Conservation (phyloP, 2,329 filamentous ascomycete genomes). For the Aspergillus proliferans region DNA sequence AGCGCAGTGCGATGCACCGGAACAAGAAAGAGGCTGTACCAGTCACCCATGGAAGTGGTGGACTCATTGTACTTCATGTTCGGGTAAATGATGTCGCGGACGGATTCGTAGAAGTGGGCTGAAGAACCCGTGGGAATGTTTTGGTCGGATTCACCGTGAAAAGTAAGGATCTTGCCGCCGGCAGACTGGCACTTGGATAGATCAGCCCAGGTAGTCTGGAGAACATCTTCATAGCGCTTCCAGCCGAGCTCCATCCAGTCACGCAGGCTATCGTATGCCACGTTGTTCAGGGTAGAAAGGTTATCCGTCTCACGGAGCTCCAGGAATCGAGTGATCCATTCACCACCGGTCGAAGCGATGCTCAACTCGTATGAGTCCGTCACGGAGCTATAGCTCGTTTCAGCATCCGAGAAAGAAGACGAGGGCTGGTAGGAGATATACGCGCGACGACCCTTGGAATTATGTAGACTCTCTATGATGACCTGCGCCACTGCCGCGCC, state of each 20-base stretch:
- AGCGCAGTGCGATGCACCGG: constrained; percentile 46
- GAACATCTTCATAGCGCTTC: constrained; percentile 44
- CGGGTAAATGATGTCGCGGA: constrained; percentile 41
- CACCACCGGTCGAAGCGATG: constrained; percentile 27
- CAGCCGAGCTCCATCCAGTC: constrained; percentile 50
- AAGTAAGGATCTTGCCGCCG: constrained; percentile 54
- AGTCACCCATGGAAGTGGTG: constrained; percentile 40
- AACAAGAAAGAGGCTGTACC: constrained; percentile 50
- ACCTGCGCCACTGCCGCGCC: constrained; percentile 17
- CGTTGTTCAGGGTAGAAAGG: constrained; percentile 30
- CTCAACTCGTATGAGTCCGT: constrained; percentile 27
- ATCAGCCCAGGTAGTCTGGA: constrained; percentile 45
- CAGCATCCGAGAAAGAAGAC: constrained; percentile 27
- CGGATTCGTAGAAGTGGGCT: constrained; percentile 51
- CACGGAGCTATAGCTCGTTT: constrained; percentile 28
- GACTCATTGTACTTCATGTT: constrained; percentile 33
- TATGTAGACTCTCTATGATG: constrained; percentile 29
- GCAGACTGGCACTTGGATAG: constrained; percentile 9
- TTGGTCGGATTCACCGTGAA: constrained; percentile 53
- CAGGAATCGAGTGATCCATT: constrained; percentile 19
- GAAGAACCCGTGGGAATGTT: constrained; percentile 50
- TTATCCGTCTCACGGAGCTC: constrained; percentile 4
- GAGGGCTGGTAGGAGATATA: constrained; percentile 34
- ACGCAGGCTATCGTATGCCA: constrained; percentile 54
- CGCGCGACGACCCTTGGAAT: constrained; percentile 28